Conservation (phyloP, 768 basidiomycete species). For the Leccinum sublutescens region DNA sequence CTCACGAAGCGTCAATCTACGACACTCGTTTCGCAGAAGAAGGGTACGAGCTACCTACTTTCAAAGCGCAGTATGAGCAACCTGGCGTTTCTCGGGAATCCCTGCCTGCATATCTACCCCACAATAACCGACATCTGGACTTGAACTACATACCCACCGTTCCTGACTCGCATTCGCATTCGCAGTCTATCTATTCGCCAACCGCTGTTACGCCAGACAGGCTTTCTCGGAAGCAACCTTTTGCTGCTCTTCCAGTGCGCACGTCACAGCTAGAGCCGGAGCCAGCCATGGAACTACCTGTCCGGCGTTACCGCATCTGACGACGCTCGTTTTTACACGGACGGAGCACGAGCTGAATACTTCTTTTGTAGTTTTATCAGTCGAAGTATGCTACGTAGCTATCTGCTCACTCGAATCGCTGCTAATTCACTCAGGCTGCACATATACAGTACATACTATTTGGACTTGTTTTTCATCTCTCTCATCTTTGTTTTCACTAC, state of each 20-base stretch:
- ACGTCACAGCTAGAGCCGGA: slow-evolving; percentile 33
- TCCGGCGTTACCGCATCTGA: slow-evolving; percentile 5
- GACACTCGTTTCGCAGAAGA: slow-evolving; percentile 1
- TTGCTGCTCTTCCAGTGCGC: slow-evolving; percentile 25
- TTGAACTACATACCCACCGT: not conserved
- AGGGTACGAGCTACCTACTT: slow-evolving; percentile 15
- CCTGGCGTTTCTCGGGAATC: not conserved
- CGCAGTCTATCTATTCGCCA: not conserved
- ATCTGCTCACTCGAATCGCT: not conserved
- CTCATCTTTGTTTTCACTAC: not conserved
- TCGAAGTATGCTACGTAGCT: not conserved
- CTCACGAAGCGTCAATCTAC: not conserved
- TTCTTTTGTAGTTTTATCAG: not conserved
- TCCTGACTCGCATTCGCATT: not conserved
- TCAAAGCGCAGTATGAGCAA: slow-evolving; percentile 4
- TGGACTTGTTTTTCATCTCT: not conserved
- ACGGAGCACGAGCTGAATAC: too few species aligned
- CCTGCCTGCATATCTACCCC: not conserved
- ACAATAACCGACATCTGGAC: not conserved
- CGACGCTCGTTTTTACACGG: too few species aligned
- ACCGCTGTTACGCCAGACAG: not conserved
- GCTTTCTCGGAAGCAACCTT: slow-evolving; percentile 14
- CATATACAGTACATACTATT: not conserved
- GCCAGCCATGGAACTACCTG: slow-evolving; percentile 32
- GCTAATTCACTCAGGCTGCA: not conserved